Evolutionary conservation across 768 basidiomycete genomes (phyloP).

Genomic region (Amanita phalloides): DNA sequence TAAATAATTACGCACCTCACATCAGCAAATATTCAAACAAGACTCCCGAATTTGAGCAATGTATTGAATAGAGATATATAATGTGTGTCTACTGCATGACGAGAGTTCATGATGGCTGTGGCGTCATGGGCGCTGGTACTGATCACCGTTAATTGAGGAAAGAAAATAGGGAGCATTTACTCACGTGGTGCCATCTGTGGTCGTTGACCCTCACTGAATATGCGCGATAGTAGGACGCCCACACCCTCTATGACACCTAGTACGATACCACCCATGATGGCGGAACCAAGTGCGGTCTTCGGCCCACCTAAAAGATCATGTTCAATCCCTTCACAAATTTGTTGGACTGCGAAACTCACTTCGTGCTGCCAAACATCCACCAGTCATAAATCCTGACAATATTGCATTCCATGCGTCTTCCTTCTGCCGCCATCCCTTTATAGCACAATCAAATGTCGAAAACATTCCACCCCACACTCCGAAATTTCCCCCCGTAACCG

Average conservation of each 20-base stretch:
- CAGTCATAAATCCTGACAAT: conserved; percentile 96
- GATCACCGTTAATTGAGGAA: conserved; percentile 7
- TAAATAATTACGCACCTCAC: conserved; percentile 2
- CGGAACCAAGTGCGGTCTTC: conserved; percentile 82
- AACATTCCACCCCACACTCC: conserved; percentile 97
- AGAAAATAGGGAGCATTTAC: conserved; percentile 19
- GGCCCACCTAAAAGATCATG: conserved; percentile 63
- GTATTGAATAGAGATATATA: conserved; percentile 21
- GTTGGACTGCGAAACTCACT: conserved; percentile 46
- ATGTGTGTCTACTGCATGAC: conserved; percentile 39
- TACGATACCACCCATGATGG: conserved; percentile 91
- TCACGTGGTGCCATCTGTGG: conserved; percentile 72
- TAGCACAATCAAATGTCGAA: conserved; percentile 95
- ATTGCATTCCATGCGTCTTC: conserved; percentile 99
- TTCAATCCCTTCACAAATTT: background rate
- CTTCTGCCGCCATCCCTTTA: conserved; percentile 94
- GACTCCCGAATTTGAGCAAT: conserved; percentile 11
- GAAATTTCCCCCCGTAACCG: conserved; percentile 96
- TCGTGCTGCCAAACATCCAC: conserved; percentile 88
- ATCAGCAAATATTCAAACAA: too few species aligned
- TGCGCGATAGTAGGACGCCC: conserved; percentile 82
- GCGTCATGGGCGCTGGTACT: conserved; percentile 50
- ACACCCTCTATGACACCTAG: conserved; percentile 94
- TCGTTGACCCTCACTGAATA: conserved; percentile 75
- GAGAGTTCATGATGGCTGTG: conserved; percentile 32